These are phyloP conservation scores for Zymoseptoria ardabiliae DNA, from an alignment of 2,329 filamentous ascomycete genomes.

Conservation along the genomic window DNA sequence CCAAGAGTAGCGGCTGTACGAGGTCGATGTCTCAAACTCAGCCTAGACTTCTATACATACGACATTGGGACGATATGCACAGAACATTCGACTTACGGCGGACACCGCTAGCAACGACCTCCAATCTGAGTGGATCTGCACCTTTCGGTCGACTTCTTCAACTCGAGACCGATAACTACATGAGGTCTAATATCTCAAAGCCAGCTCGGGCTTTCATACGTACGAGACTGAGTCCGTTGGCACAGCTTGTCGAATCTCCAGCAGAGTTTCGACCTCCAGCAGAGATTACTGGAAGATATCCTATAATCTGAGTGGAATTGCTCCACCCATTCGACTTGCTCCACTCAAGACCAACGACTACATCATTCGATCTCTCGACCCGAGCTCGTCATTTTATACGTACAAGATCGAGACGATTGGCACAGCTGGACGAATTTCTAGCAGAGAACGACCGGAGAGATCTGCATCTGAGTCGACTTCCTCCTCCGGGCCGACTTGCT, in stretches of 20 bases:
- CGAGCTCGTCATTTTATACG: neutral
- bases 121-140: too few relatives aligned
- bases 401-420: neutral
- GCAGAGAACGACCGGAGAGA: neutral
- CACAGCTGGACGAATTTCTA: neutral
- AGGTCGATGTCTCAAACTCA: neutral
- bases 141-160: neutral
- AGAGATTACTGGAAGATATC: too few relatives aligned
- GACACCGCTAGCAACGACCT: too few relatives aligned
- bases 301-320: too few relatives aligned
- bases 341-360: too few relatives aligned
- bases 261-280: too few relatives aligned
- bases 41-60: neutral
- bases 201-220: neutral
- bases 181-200: neutral
- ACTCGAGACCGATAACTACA: neutral
- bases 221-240: neutral
- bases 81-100: too few relatives aligned
- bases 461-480: neutral
- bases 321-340: too few relatives aligned
- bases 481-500: too few relatives aligned
- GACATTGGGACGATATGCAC: too few relatives aligned
- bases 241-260: neutral
- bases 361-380: too few relatives aligned
- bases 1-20: neutral